Evolutionary conservation across 208 protist genomes (phyloP).

Genomic region (Acanthamoeba culbertsoni): DNA sequence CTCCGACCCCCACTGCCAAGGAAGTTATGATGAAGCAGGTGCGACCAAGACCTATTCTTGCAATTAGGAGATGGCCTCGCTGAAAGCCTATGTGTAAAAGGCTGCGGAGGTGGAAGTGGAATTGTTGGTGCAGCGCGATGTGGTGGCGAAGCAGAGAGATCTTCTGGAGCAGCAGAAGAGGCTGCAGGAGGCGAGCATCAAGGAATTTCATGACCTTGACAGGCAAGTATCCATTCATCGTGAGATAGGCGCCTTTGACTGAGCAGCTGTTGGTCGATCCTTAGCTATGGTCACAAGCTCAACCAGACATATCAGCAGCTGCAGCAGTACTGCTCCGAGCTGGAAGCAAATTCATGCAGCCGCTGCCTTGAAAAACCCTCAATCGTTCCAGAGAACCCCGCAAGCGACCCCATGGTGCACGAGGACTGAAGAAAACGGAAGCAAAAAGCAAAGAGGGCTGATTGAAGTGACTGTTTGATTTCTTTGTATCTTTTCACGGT

Average conservation of each 20-base stretch:
- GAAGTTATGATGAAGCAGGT: too few relatives aligned
- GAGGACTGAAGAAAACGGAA: too few relatives aligned
- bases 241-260: neutral
- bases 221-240: neutral
- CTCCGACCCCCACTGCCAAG: too few relatives aligned
- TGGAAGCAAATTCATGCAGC: neutral
- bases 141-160: neutral
- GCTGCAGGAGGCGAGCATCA: conserved; percentile 35
- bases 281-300: neutral
- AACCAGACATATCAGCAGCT: neutral
- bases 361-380: too few relatives aligned
- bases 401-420: too few relatives aligned
- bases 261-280: neutral
- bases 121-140: neutral
- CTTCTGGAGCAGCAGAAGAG: neutral
- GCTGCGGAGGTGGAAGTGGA: neutral
- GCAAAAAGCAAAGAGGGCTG: neutral
- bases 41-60: too few relatives aligned
- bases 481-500: neutral
- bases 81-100: neutral
- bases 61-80: too few relatives aligned
- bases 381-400: too few relatives aligned
- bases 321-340: neutral
- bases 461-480: neutral
- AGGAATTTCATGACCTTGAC: conserved; percentile 21